These are phyloP conservation scores for Skeletonema potamos DNA, from an alignment of 108 stramenopile genomes.

Conservation along the genomic window DNA sequence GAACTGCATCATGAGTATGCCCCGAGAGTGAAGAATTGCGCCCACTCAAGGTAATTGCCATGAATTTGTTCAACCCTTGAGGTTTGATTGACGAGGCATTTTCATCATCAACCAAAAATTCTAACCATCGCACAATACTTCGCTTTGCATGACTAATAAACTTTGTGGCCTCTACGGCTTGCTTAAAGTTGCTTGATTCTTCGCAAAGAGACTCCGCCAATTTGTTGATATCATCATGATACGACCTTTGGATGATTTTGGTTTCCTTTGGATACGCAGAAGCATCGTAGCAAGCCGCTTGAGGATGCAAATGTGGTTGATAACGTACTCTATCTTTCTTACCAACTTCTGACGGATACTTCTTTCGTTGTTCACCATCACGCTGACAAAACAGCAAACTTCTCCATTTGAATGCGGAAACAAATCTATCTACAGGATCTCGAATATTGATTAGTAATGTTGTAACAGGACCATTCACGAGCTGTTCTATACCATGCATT, in stretches of 20 bases:
- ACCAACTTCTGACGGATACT: conserved; percentile 1
- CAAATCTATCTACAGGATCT: conserved; percentile 25
- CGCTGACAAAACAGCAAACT: neutral
- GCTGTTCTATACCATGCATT: neutral
- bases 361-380: conserved; percentile 7
- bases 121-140: neutral
- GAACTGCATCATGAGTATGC: neutral
- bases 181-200: neutral
- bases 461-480: neutral
- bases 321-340: neutral
- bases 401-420: conserved; percentile 18
- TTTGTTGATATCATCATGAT: neutral
- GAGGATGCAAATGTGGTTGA: conserved; percentile 3
- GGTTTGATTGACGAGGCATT: neutral
- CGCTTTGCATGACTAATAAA: neutral
- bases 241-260: neutral
- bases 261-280: neutral
- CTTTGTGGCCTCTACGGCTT: neutral
- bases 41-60: neutral
- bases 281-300: neutral
- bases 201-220: conserved; percentile 10
- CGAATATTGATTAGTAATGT: conserved; percentile 16
- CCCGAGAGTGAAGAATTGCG: neutral
- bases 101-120: neutral
- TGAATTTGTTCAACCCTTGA: neutral